Percentiles rank a stretch among this genome's conserved stretches.
These are phyloP conservation scores for Ceratobasidium theobromae DNA, from an alignment of 1,284 basidiomycete genomes.

Conservation along the genomic window DNA sequence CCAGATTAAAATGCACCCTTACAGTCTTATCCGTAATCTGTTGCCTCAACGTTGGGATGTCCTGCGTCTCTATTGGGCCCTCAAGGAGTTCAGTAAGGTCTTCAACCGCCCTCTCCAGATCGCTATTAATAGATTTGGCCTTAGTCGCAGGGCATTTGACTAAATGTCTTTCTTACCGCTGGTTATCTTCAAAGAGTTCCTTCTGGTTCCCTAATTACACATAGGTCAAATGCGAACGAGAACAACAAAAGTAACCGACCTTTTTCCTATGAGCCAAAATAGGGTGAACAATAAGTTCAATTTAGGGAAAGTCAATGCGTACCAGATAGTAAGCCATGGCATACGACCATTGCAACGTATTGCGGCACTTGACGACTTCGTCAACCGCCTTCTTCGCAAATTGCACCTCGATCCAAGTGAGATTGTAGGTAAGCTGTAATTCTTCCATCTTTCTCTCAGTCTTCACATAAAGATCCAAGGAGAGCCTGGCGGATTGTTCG, in stretches of 20 bases:
- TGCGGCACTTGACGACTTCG: conserved; percentile 84
- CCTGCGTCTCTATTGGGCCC: conserved; percentile 82
- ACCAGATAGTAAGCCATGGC: conserved; percentile 95
- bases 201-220: conserved; percentile 78
- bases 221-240: neutral
- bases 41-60: conserved; percentile 79
- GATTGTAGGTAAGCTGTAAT: conserved; percentile 87
- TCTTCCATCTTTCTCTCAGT: conserved; percentile 99
- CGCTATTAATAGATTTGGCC: conserved; percentile 53
- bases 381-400: conserved; percentile 98
- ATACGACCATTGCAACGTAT: conserved; percentile 99
- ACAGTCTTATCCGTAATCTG: conserved; percentile 95
- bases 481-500: conserved; percentile 95
- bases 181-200: conserved; percentile 96
- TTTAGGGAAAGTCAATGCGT: neutral
- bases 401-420: conserved; percentile 99
- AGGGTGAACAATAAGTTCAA: neutral
- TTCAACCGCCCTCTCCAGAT: conserved; percentile 93
- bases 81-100: conserved; percentile 92
- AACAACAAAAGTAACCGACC: conserved; percentile 41
- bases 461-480: conserved; percentile 86
- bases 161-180: conserved; percentile 57
- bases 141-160: neutral
- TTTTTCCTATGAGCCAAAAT: conserved; percentile 10
- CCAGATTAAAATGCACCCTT: conserved; percentile 40